These are phyloP conservation scores for Ceratobasidium sp. DNA, from an alignment of 1,284 basidiomycete genomes.

Conservation along the genomic window DNA sequence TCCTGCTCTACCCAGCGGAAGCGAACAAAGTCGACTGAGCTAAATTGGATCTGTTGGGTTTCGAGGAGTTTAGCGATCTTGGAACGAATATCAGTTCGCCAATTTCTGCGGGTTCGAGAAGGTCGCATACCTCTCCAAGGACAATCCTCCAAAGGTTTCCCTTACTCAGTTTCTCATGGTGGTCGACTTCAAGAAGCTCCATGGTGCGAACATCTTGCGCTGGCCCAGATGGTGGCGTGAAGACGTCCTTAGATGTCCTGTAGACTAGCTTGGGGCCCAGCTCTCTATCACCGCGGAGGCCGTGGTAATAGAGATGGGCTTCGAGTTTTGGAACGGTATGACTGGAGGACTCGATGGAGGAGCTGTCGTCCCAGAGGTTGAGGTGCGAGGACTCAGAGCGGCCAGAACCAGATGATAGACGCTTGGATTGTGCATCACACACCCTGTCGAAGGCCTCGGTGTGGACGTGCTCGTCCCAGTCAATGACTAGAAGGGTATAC, in stretches of 20 bases:
- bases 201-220: conserved; percentile 56
- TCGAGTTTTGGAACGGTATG: conserved; percentile 56
- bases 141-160: conserved; percentile 57
- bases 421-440: conserved; percentile 44
- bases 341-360: too few species aligned
- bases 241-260: conserved; percentile 58
- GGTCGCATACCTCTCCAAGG: conserved; percentile 57
- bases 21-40: conserved; percentile 58
- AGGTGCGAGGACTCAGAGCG: too few species aligned
- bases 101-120: too few species aligned
- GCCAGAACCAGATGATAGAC: neutral
- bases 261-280: conserved; percentile 60
- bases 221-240: conserved; percentile 56
- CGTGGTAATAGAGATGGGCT: conserved; percentile 56
- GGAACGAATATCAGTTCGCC: conserved; percentile 58
- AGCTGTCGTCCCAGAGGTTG: too few species aligned
- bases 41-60: conserved; percentile 53
- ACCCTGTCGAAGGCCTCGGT: conserved; percentile 44
- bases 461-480: conserved; percentile 27
- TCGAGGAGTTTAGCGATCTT: conserved; percentile 57
- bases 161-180: conserved; percentile 56
- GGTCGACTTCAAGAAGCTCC: conserved; percentile 56
- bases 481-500: conserved; percentile 45
- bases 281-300: conserved; percentile 55
- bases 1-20: conserved; percentile 54